These are phyloP conservation scores for Ambrosia artemisiifolia DNA, from an alignment of 129 eudicot genomes.

Conservation along the genomic window DNA sequence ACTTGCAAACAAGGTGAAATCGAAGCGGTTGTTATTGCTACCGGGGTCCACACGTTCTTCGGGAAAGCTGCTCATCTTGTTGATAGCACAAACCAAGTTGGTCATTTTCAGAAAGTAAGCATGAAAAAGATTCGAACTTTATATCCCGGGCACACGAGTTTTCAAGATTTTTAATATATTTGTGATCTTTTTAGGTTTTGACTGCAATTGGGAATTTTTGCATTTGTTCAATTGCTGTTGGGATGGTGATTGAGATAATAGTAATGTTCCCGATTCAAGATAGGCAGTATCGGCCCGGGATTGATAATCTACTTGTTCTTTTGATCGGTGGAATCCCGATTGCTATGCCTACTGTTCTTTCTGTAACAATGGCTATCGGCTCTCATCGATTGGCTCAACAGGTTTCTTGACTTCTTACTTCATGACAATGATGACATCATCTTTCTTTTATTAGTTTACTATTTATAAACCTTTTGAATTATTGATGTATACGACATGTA, in stretches of 20 bases:
- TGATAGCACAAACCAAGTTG: constrained; percentile 90
- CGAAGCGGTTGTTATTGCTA: constrained; percentile 91
- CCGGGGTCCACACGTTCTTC: constrained; percentile 97
- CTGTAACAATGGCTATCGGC: constrained; percentile 99
- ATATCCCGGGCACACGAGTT: background rate
- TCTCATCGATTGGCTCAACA: constrained; percentile 96
- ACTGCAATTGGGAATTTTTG: constrained; percentile 98
- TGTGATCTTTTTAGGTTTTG: constrained; percentile 54
- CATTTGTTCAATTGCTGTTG: constrained; percentile 96
- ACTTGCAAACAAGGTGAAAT: constrained; percentile 98
- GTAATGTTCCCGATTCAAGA: constrained; percentile 97
- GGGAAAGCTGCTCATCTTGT: constrained; percentile 99
- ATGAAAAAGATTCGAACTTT: background rate
- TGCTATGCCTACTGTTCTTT: constrained; percentile 98
- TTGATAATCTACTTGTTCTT: constrained; percentile 97
- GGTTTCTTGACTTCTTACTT: constrained; percentile 47
- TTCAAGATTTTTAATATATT: background rate
- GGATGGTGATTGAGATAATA: constrained; percentile 85
- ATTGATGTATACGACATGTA: background rate
- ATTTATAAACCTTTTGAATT: background rate
- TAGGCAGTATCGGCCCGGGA: constrained; percentile 87
- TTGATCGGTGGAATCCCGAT: constrained; percentile 98
- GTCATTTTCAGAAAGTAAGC: constrained; percentile 92
- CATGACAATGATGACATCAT: background rate
- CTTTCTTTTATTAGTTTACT: background rate